Conservation (phyloP, 73 alveolate species). For the Chromera velia region DNA sequence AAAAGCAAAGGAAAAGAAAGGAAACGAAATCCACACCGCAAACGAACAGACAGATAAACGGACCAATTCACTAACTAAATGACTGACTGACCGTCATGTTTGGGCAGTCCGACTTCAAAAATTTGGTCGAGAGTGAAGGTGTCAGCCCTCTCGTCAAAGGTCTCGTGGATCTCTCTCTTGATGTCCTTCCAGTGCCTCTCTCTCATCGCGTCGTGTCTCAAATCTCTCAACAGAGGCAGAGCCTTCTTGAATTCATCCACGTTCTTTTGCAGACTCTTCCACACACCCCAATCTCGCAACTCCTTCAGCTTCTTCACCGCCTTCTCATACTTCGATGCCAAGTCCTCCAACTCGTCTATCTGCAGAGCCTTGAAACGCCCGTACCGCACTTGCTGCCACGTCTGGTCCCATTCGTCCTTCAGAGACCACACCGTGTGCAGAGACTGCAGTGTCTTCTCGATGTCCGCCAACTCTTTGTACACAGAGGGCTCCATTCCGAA, state of each 20-base stretch:
- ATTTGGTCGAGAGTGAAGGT: constrained; percentile 71
- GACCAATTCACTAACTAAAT: too few species aligned
- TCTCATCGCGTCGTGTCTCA: constrained; percentile 92
- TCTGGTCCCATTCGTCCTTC: constrained; percentile 82
- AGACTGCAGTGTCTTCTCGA: constrained; percentile 48
- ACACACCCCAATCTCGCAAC: not conserved
- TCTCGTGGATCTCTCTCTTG: constrained; percentile 75
- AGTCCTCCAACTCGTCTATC: constrained; percentile 66
- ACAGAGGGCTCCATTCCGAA: constrained; percentile 39
- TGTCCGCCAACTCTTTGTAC: constrained; percentile 42
- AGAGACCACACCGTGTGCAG: constrained; percentile 74
- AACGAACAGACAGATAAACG: too few species aligned
- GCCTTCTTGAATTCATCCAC: constrained; percentile 50
- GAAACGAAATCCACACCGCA: too few species aligned
- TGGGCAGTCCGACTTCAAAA: constrained; percentile 55
- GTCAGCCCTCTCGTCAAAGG: constrained; percentile 58
- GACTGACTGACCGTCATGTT: constrained; percentile 53
- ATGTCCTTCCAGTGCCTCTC: constrained; percentile 97
- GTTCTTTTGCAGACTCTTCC: constrained; percentile 38
- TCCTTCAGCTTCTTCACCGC: not conserved
- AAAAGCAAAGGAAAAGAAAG: too few species aligned
- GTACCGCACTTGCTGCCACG: constrained; percentile 69
- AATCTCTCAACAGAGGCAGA: constrained; percentile 88
- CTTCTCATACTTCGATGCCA: constrained; percentile 31
- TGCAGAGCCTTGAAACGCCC: constrained; percentile 70